Base-by-base conservation (phyloP, 2,329 filamentous ascomycete species). In the Paraconiothyrium brasiliense region DNA sequence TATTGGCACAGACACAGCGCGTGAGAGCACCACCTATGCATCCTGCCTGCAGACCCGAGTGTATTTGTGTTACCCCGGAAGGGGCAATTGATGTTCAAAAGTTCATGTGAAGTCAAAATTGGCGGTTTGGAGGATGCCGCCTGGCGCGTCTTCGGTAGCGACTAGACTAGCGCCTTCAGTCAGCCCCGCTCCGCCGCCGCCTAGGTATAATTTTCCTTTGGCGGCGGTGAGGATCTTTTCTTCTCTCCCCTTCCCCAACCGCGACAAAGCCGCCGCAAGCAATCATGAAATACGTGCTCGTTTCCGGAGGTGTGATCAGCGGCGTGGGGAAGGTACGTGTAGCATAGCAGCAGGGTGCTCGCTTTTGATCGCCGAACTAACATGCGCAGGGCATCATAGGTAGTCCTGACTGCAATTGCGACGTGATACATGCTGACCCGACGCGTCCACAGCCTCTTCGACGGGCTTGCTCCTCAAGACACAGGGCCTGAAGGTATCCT, bases 231-330 rank as follows among this genome's bases (percentile, higher is more conserved):
- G 65, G n/a, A 48, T 60, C 67, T 76, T 78, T 74, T 74, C 74
- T 79, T 75, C 78, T 72, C 71, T 76, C 78, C 79, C 79, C 76
- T 79, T 78, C 73, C 76, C 76, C 77, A 76, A 70, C 67, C 71
- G 73, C 73, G 77, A 72, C 64, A 74, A 72, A 78, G 77, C 60
- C 69, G 71, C 78, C 74, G 74, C 75, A 75, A 67, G 76, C 71
- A 77, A 88, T 82, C 74, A 93, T 93, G 90, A 92, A 92, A 83
- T 92, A 92, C 84, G 89, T 93, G 80, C 84, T 93, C 69, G 90
- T 93, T 69, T 92, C 90, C 71, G 91, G 91, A 85, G 91, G 90
- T 65, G 76, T 78, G 58, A 78, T 77, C 66, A 76, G 74, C 70
- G 75, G 75, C 68, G 75, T 78, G 73, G 75, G 75, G 74, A 78